Evolutionary conservation across 345 rosid species (phyloP).

Genomic region (Brassica napus): DNA sequence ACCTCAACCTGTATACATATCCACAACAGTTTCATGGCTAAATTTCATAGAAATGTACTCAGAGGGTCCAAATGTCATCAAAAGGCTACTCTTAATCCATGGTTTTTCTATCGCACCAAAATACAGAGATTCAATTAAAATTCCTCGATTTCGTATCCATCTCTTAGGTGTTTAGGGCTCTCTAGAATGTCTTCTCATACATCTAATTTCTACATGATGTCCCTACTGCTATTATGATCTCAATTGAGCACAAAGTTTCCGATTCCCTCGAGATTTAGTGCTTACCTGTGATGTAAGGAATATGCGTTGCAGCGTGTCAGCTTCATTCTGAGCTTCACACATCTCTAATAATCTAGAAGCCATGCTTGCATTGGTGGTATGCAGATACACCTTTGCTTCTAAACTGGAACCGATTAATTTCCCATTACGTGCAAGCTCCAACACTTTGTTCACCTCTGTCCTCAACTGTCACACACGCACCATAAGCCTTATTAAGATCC

Average conservation of each 20-base stretch:
- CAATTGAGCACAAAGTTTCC: slow-evolving; percentile 1
- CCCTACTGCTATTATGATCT: background rate
- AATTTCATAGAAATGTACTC: background rate
- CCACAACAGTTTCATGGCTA: slow-evolving; percentile 9
- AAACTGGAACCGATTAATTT: slow-evolving; percentile 92
- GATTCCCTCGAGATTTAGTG: slow-evolving; percentile 1
- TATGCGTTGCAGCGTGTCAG: slow-evolving; percentile 70
- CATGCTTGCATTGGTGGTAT: slow-evolving; percentile 56
- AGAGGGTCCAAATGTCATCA: background rate
- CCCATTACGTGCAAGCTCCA: slow-evolving; percentile 80
- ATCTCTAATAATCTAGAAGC: slow-evolving; percentile 55
- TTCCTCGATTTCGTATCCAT: background rate
- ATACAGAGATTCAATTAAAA: background rate
- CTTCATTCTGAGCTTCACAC: slow-evolving; percentile 62
- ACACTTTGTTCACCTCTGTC: slow-evolving; percentile 89
- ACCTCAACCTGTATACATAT: slow-evolving; percentile 61
- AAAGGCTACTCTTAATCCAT: background rate
- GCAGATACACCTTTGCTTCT: slow-evolving; percentile 83
- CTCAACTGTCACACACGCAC: slow-evolving; percentile 62
- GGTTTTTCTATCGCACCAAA: background rate
- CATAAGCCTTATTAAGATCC: background rate
- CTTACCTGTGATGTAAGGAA: slow-evolving; percentile 89
- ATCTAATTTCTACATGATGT: background rate
- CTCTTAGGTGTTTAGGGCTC: background rate
- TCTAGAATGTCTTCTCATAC: background rate